phyloP scores from a whole-genome alignment of 2,329 filamentous ascomycete genomes.

The Aspergillus phoenicis region DNA sequence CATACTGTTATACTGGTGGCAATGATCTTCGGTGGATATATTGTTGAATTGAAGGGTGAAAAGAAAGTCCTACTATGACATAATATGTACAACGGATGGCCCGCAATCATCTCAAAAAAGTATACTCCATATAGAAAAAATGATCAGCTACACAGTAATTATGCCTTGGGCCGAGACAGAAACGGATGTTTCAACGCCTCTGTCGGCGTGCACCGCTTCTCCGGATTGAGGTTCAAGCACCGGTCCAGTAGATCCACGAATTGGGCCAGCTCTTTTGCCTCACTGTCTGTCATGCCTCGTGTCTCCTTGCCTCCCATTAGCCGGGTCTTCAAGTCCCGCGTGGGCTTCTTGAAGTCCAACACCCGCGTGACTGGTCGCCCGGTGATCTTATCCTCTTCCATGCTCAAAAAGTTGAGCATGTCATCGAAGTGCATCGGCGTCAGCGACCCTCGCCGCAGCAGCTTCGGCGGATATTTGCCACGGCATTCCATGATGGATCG shows the following conservation, averaged over 20 bases:
- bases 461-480: slow-evolving; percentile 85
- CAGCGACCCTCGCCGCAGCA: slow-evolving; percentile 80
- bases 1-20: background rate
- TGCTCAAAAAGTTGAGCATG: slow-evolving; percentile 77
- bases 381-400: slow-evolving; percentile 84
- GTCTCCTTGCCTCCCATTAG: slow-evolving; percentile 68
- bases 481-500: slow-evolving; percentile 94
- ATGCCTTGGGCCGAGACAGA: slow-evolving; percentile 57
- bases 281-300: slow-evolving; percentile 71
- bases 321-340: slow-evolving; percentile 78
- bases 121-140: background rate
- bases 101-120: background rate
- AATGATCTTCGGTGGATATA: background rate
- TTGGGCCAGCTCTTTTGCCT: slow-evolving; percentile 74
- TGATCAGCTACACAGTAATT: background rate
- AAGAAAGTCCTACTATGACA: slow-evolving; percentile 12
- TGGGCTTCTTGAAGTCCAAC: slow-evolving; percentile 64
- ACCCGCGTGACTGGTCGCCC: slow-evolving; percentile 66
- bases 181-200: slow-evolving; percentile 91
- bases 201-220: slow-evolving; percentile 82
- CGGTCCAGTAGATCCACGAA: slow-evolving; percentile 88
- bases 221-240: slow-evolving; percentile 85
- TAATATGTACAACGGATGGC: slow-evolving; percentile 14
- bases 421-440: slow-evolving; percentile 81
- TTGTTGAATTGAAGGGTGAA: background rate